Base-by-base conservation (phyloP, 768 basidiomycete species). In the Suillus weaverae region DNA sequence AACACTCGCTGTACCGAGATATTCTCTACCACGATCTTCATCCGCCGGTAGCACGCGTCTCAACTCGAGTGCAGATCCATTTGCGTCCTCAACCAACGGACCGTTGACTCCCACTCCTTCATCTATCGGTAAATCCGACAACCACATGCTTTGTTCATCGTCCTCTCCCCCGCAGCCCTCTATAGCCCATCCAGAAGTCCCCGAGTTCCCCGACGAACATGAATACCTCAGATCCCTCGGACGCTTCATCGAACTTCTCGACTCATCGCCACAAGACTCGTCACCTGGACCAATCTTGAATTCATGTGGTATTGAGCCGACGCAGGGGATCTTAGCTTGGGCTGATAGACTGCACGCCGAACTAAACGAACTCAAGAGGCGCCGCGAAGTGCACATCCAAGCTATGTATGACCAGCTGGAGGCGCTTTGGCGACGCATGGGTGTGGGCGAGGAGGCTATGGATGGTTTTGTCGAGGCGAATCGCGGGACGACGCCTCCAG, bases 331-430 rank as follows among this genome's bases (percentile, higher is more conserved):
- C n/a, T 74, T 96, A 35, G 70, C 80, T 9, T 95, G 94, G 88
- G 89, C 91, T 0, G 81, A 85, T 36, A 77, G 79, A 20, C 78
- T 87, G 63, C 83, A 82, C 60, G 64, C 78, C 5, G 82, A 87
- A 60, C 83, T 97, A 62, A 87, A 89, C 64, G 88, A 91, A 16
- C 81, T 87, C 60, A 95, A 95, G 76, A 83, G 84, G 43, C 79
- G 84, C 36, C 84, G 95, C 14, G 95, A 97, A 71, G 78, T 85
- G 1, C 87, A 89, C 68, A 98, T 99, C 36, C 97, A 99, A 74
- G 84, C 89, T 0, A 90, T 98, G 82, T 99, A 95, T 72, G 95
- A 99, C 75, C 88, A 94, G 67, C 84, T 99, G 1, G 96, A 97
- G 73, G 88, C 88, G 0, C 83, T 99, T 4, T 99, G 97, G 97